phyloP scores from a whole-genome alignment of 2,329 filamentous ascomycete species.

The Fusarium robinianum region DNA sequence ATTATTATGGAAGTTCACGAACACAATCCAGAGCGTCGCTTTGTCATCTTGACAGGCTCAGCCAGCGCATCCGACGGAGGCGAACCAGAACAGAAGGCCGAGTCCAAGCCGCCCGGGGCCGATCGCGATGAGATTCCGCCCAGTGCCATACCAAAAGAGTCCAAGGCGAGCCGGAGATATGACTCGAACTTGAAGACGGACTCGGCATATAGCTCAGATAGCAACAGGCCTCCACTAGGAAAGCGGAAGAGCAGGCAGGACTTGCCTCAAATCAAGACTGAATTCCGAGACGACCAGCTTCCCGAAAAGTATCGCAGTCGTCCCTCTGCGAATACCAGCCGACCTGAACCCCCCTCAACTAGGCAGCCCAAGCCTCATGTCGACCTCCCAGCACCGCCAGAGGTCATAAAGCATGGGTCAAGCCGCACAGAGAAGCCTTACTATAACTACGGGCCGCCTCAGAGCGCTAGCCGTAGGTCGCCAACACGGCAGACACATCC shows the following conservation, averaged over 20 bases:
- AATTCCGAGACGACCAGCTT: constrained; percentile 36
- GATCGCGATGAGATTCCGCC: constrained; percentile 25
- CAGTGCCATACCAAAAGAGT: too few relatives aligned
- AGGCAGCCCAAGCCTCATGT: constrained; percentile 36
- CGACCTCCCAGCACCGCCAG: constrained; percentile 48
- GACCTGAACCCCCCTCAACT: constrained; percentile 40
- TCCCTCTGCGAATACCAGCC: constrained; percentile 42
- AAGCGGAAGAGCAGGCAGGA: constrained; percentile 45
- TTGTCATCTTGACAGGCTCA: constrained; percentile 58
- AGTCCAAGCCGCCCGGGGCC: constrained; percentile 13
- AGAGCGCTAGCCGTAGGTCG: constrained; percentile 26
- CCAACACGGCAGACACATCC: constrained; percentile 40
- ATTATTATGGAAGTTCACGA: constrained; percentile 67
- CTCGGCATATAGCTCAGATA: constrained; percentile 20
- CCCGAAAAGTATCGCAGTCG: constrained; percentile 43
- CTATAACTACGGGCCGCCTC: constrained; percentile 36
- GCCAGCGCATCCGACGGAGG: constrained; percentile 32
- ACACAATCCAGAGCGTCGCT: constrained; percentile 66
- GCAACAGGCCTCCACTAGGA: constrained; percentile 31
- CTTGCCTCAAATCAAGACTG: constrained; percentile 52
- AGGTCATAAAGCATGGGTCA: constrained; percentile 47
- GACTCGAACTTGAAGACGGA: constrained; percentile 27
- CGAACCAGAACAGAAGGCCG: constrained; percentile 33
- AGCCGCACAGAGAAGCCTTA: constrained; percentile 51
- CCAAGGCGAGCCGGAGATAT: constrained; percentile 17